Percentiles rank a stretch among this genome's conserved stretches.
These are phyloP conservation scores for Aspergillus caelatus DNA, from an alignment of 2,329 filamentous ascomycete genomes.

Conservation along the genomic window DNA sequence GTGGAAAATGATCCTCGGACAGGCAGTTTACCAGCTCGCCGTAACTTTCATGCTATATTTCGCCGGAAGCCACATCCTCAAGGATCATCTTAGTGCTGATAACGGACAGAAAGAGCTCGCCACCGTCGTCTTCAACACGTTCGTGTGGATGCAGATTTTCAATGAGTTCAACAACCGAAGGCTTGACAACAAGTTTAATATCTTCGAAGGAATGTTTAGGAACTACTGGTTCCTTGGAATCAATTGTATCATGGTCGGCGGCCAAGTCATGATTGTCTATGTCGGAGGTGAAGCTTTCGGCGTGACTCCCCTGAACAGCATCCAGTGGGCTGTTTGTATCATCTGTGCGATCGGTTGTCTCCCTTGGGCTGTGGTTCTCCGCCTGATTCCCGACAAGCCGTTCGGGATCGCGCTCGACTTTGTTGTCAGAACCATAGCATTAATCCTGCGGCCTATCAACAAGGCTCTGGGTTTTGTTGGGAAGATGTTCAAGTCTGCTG, in stretches of 20 bases:
- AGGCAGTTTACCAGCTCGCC: constrained; percentile 83
- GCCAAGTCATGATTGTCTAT: constrained; percentile 87
- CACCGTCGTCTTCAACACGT: constrained; percentile 94
- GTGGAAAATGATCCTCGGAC: constrained; percentile 99
- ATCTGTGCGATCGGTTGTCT: constrained; percentile 83
- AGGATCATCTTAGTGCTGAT: constrained; percentile 54
- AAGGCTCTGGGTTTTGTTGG: constrained; percentile 33
- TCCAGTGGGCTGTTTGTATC: constrained; percentile 86
- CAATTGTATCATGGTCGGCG: constrained; percentile 82
- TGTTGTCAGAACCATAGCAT: constrained; percentile 56
- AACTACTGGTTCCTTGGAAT: constrained; percentile 92
- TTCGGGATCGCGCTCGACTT: constrained; percentile 50
- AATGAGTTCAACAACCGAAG: constrained; percentile 97
- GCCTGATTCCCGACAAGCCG: constrained; percentile 75
- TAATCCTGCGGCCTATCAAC: constrained; percentile 49
- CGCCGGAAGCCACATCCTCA: constrained; percentile 64
- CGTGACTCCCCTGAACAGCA: constrained; percentile 68
- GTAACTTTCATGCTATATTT: constrained; percentile 84
- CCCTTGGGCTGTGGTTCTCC: constrained; percentile 77
- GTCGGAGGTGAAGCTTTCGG: constrained; percentile 81
- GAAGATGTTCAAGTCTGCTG: constrained; percentile 27
- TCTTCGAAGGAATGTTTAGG: constrained; percentile 81
- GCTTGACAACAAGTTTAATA: constrained; percentile 92
- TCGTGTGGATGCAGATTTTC: constrained; percentile 99
- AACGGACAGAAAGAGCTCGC: constrained; percentile 59